A percentile compares a stretch with the other conserved stretches of the same genome.
phyloP scores from a whole-genome alignment of 139 green algal species.

The Pedinophyceae sp. region DNA sequence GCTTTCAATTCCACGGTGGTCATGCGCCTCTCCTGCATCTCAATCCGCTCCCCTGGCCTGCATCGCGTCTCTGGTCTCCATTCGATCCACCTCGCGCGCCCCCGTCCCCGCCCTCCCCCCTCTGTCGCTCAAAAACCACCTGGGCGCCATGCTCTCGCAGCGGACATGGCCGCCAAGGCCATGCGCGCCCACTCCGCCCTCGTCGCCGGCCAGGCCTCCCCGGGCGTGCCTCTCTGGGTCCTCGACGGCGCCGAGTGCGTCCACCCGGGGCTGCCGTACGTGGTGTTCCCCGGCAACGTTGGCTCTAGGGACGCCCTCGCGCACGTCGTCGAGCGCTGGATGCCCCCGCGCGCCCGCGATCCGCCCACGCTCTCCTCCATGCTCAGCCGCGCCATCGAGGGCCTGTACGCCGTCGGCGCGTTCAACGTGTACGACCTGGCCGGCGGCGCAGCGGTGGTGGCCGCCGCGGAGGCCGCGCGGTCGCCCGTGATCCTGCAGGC shows the following conservation, averaged over 20 bases:
- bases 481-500: constrained; percentile 2
- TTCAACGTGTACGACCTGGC: constrained; percentile 7
- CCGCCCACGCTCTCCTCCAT: not conserved
- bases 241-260: not conserved
- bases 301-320: constrained; percentile 7
- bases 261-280: constrained; percentile 13
- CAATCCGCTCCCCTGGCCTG: no score
- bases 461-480: not conserved
- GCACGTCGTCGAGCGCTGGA: constrained; percentile 11
- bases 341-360: not conserved
- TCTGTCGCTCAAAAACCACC: no score
- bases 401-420: constrained; percentile 1
- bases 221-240: constrained; percentile 17
- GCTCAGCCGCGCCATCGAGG: not conserved
- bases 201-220: constrained; percentile 13
- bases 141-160: no score
- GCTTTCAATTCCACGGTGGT: no score
- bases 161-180: not conserved
- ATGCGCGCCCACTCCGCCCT: not conserved
- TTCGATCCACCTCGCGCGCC: no score
- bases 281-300: constrained; percentile 22
- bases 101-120: no score
- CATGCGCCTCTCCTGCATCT: no score
- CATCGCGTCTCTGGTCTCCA: no score
- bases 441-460: not conserved